These are phyloP conservation scores for Brachypodium distachyon DNA, from an alignment of 202 grass and related monocot species.

Conservation along the genomic window DNA sequence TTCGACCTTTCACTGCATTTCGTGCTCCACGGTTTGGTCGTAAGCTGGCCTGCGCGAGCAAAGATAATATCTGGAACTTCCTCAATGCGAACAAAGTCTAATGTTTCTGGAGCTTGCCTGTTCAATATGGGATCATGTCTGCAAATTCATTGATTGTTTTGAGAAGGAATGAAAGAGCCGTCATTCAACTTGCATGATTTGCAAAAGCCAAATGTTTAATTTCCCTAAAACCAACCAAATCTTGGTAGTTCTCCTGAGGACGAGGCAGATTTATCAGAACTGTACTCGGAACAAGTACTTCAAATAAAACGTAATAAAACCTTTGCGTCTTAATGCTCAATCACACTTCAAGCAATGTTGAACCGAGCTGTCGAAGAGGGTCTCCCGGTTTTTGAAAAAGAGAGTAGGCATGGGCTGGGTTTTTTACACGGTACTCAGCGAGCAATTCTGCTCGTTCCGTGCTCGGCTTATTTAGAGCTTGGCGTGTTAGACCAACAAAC, in stretches of 20 bases:
- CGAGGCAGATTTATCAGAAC: neutral
- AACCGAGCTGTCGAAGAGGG: too few relatives aligned
- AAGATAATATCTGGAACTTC: neutral
- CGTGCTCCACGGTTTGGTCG: neutral
- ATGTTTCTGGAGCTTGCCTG: neutral
- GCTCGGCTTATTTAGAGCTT: too few relatives aligned
- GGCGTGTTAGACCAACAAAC: too few relatives aligned
- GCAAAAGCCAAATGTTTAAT: neutral
- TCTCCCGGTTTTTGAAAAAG: too few relatives aligned
- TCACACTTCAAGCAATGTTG: too few relatives aligned
- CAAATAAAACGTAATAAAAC: too few relatives aligned
- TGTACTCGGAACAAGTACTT: neutral
- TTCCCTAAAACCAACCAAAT: neutral
- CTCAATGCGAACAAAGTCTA: neutral
- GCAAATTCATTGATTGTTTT: neutral
- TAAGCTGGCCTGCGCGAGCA: neutral
- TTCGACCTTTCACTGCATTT: neutral
- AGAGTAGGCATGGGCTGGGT: too few relatives aligned
- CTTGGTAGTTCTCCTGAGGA: neutral
- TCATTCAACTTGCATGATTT: too few relatives aligned
- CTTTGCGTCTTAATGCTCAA: too few relatives aligned
- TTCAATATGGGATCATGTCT: neutral
- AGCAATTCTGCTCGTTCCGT: too few relatives aligned
- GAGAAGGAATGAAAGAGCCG: neutral
- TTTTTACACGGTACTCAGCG: too few relatives aligned